Conservation (phyloP, 2,329 filamentous ascomycete species). For the Monosporascus sp. region DNA sequence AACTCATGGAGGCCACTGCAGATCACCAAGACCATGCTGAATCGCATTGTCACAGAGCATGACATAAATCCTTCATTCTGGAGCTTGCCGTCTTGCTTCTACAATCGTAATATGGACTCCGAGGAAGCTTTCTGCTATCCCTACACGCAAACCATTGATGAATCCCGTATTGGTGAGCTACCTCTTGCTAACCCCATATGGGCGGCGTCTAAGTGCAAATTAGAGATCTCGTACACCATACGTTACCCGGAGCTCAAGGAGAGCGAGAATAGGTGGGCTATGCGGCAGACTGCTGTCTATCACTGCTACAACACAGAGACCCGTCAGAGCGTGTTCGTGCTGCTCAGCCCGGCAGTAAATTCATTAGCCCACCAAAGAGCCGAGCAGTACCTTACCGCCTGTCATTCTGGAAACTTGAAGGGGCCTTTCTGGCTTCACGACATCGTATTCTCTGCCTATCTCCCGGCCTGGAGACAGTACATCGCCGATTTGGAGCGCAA, state of each 20-base stretch:
- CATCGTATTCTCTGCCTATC: constrained; percentile 16
- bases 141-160: constrained; percentile 12
- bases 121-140: constrained; percentile 22
- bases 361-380: constrained; percentile 16
- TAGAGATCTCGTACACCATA: constrained; percentile 23
- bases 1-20: constrained; percentile 25
- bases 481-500: constrained; percentile 16
- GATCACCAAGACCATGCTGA: constrained; percentile 17
- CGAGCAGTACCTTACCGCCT: constrained; percentile 3
- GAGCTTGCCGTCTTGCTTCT: constrained; percentile 23
- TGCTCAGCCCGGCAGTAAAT: constrained; percentile 20
- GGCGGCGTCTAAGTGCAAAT: background rate
- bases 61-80: constrained; percentile 16
- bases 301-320: constrained; percentile 18
- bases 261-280: constrained; percentile 16
- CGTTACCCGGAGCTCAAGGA: constrained; percentile 24
- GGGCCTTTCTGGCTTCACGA: constrained; percentile 16
- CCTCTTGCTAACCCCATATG: no score
- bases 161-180: constrained; percentile 15
- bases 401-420: background rate
- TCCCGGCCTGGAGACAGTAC: constrained; percentile 21
- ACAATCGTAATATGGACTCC: constrained; percentile 18
- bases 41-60: constrained; percentile 17
- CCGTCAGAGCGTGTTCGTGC: constrained; percentile 14
- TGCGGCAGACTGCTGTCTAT: constrained; percentile 23